A percentile compares a stretch with the other conserved stretches of the same genome.
Evolutionary conservation across 306 rosid species (phyloP).

Genomic region (Luffa aegyptiaca): DNA sequence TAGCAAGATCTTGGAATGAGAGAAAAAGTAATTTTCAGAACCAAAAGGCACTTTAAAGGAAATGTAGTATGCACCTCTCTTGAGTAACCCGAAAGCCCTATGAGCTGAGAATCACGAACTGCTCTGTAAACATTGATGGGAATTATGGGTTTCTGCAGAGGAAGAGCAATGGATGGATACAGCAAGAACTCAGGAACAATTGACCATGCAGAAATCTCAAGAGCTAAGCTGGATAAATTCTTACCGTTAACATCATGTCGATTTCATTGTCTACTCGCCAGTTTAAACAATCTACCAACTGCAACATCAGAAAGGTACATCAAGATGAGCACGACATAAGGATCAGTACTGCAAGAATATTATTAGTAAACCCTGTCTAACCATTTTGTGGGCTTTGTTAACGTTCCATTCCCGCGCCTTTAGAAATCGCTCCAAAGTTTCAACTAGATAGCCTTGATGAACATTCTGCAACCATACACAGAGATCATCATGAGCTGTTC

Average conservation of each 20-base stretch:
- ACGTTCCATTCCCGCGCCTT: constrained; percentile 89
- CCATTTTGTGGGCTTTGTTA: constrained; percentile 88
- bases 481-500: background rate
- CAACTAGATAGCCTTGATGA: constrained; percentile 64
- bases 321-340: background rate
- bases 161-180: constrained; percentile 14
- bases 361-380: constrained; percentile 14
- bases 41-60: background rate
- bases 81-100: constrained; percentile 89
- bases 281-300: constrained; percentile 72
- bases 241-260: constrained; percentile 72
- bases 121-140: constrained; percentile 67
- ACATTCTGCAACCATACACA: constrained; percentile 49
- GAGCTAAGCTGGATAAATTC: constrained; percentile 13
- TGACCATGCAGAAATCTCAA: background rate
- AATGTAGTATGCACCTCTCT: constrained; percentile 52
- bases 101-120: constrained; percentile 85
- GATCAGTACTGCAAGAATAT: background rate
- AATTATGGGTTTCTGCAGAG: constrained; percentile 75
- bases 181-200: constrained; percentile 9
- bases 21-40: background rate
- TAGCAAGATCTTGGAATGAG: background rate
- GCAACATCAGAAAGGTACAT: constrained; percentile 10
- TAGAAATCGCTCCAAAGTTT: constrained; percentile 75
- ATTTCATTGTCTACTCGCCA: constrained; percentile 93